Evolutionary conservation across 2,329 filamentous ascomycete species (phyloP), one percentile per base, ranked within the genome.

Genomic region (Ophiobolus disseminans): DNA sequence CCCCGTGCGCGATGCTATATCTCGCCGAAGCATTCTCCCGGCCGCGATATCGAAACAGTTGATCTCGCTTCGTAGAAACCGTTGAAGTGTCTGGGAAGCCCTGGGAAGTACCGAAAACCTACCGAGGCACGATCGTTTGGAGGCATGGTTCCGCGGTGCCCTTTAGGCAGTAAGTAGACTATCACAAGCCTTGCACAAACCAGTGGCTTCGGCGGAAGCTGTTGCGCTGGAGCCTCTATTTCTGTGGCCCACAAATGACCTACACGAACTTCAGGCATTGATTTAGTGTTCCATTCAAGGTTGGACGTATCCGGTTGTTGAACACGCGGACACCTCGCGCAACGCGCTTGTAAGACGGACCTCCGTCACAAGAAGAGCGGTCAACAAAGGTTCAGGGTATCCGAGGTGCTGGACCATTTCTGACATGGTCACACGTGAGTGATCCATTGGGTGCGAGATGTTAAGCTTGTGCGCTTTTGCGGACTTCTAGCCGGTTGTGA

Each of bases 11-110:
- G 42, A 20, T 34, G 21, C 44, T 32, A 44, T 37, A 55, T 51
- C 57, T 50, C 48, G 50, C 50, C 49, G 40, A 55, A 52, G 45
- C 49, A 55, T 60, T 60, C 49, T 58, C 45, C 57, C 54, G 54
- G 54, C 46, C 31, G 35, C 41, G 40, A 40, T 36, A 35, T 39
- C 36, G 22, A 45, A 48, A 45, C 43, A 34, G 20, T 35, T 40
- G 40, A 49, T 48, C 40, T 57, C 49, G 54, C 54, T 51, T 55
- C 45, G 38, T 42, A 37, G 41, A 38, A 26, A 40, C 45, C 40
- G 28, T 45, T 40, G 14, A 39, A 16, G 31, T n/a, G 36, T 20
- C 31, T 10, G 21, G 40, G 40, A 36, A 26, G 20, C n/a, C 30
- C 30, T 14, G 36, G 31, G 26, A 43, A 16, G 30, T 39, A 14